Conservation (phyloP, 306 rosid species). For the Rubus idaeus region DNA sequence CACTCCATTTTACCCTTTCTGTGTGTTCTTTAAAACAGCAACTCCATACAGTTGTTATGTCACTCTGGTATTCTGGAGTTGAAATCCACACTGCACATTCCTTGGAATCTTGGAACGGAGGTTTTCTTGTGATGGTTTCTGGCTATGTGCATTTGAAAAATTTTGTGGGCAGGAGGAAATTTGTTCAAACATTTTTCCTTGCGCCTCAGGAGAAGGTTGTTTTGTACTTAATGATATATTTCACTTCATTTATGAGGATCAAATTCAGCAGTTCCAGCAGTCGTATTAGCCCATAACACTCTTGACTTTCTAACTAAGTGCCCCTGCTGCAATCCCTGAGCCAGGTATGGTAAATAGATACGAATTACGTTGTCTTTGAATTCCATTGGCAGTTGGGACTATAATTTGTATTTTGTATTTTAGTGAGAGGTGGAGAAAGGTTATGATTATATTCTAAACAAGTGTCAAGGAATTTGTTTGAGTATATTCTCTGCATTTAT, state of each 20-base stretch:
- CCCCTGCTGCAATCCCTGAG: conserved; percentile 46
- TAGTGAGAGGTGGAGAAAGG: too few relatives aligned
- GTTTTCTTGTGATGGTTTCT: conserved; percentile 90
- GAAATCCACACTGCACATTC: conserved; percentile 86
- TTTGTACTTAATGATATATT: conserved; percentile 86
- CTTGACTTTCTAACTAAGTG: conserved; percentile 55
- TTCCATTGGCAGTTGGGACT: not conserved
- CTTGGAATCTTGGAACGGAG: conserved; percentile 91
- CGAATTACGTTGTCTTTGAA: not conserved
- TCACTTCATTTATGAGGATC: conserved; percentile 82
- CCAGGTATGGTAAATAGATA: conserved; percentile 53
- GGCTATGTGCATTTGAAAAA: conserved; percentile 80
- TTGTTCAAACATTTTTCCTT: conserved; percentile 90
- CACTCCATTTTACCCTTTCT: conserved; percentile 8
- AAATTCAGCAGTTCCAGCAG: conserved; percentile 66
- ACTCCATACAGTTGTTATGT: conserved; percentile 85
- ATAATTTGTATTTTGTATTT: too few relatives aligned
- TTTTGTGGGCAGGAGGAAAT: conserved; percentile 66
- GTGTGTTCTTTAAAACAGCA: conserved; percentile 71
- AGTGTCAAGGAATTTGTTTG: too few relatives aligned
- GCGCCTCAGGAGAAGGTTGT: conserved; percentile 95
- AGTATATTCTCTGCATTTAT: too few relatives aligned
- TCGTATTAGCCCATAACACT: conserved; percentile 69
- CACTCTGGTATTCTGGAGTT: conserved; percentile 71
- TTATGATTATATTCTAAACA: too few relatives aligned